Conservation (phyloP, 768 basidiomycete species). For the Suillus fuscotomentosus region DNA sequence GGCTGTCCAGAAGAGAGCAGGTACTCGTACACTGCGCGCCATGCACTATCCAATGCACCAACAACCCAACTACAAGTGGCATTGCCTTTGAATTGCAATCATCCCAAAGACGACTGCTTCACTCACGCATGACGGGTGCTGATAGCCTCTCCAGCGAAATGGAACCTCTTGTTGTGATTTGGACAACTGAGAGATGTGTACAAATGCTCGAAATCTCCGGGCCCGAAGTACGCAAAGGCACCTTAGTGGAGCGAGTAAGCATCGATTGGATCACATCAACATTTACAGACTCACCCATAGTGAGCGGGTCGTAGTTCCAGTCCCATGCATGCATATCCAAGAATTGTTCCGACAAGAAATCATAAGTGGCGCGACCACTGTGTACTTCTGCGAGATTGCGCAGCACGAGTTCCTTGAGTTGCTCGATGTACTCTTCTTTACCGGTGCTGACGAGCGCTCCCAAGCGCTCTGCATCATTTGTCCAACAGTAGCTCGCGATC, state of each 20-base stretch:
- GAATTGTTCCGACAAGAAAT: slow-evolving; percentile 18
- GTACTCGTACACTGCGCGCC: slow-evolving; percentile 32
- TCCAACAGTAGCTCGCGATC: slow-evolving; percentile 43
- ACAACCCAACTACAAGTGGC: slow-evolving; percentile 33
- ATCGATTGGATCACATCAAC: neutral
- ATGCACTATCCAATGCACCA: slow-evolving; percentile 38
- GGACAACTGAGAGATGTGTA: slow-evolving; percentile 32
- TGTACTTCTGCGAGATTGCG: slow-evolving; percentile 22
- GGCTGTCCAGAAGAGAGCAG: slow-evolving; percentile 14
- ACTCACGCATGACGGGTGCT: slow-evolving; percentile 35
- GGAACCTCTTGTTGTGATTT: slow-evolving; percentile 28
- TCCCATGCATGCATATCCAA: slow-evolving; percentile 29
- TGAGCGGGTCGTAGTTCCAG: slow-evolving; percentile 32
- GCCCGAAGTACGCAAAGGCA: slow-evolving; percentile 40
- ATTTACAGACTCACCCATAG: slow-evolving; percentile 31
- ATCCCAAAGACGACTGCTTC: neutral
- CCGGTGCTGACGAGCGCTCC: slow-evolving; percentile 29
- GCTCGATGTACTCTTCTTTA: neutral
- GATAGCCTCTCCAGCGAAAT: slow-evolving; percentile 38
- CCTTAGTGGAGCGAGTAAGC: slow-evolving; percentile 22
- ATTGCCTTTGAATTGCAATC: neutral
- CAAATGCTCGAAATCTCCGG: slow-evolving; percentile 35
- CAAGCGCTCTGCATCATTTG: slow-evolving; percentile 37
- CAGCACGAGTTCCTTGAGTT: slow-evolving; percentile 28
- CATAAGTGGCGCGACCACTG: slow-evolving; percentile 12